Evolutionary conservation across 768 basidiomycete genomes (phyloP).

Genomic region (Leccinum variicolor): DNA sequence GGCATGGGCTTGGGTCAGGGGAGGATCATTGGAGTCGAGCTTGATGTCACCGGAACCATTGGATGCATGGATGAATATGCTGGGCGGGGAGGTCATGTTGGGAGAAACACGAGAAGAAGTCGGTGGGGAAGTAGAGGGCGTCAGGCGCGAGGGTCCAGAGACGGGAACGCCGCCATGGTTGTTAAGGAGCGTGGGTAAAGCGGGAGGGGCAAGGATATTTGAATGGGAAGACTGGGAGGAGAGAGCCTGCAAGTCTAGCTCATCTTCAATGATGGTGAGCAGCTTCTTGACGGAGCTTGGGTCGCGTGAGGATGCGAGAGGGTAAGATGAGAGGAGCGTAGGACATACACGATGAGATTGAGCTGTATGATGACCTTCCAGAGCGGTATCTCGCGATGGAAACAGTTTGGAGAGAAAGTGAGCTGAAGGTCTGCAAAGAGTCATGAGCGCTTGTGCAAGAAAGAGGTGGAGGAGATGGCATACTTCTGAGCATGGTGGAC

Average conservation of each 20-base stretch:
- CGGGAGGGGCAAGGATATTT: constrained; percentile 23
- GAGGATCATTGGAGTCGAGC: constrained; percentile 8
- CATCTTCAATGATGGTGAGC: constrained; percentile 48
- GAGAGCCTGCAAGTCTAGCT: constrained; percentile 33
- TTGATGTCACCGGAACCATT: not conserved
- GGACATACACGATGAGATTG: constrained; percentile 57
- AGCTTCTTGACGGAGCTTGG: constrained; percentile 56
- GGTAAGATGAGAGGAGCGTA: not conserved
- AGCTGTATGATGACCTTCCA: constrained; percentile 70
- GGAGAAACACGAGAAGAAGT: not conserved
- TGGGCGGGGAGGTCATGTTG: not conserved
- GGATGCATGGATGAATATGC: not conserved
- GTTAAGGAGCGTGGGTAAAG: not conserved
- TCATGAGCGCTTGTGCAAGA: not conserved
- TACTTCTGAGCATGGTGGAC: constrained; percentile 31
- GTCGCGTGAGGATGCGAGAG: not conserved
- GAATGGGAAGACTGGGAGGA: not conserved
- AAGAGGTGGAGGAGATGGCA: not conserved
- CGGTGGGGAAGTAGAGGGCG: not conserved
- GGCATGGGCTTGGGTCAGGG: constrained; percentile 19
- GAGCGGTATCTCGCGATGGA: constrained; percentile 51
- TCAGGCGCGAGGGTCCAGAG: not conserved
- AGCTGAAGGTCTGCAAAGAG: constrained; percentile 58
- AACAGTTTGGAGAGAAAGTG: constrained; percentile 58
- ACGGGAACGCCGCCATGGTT: not conserved